Evolutionary conservation across 164 flowering plant genomes (phyloP).

Genomic region (Malania oleifera): DNA sequence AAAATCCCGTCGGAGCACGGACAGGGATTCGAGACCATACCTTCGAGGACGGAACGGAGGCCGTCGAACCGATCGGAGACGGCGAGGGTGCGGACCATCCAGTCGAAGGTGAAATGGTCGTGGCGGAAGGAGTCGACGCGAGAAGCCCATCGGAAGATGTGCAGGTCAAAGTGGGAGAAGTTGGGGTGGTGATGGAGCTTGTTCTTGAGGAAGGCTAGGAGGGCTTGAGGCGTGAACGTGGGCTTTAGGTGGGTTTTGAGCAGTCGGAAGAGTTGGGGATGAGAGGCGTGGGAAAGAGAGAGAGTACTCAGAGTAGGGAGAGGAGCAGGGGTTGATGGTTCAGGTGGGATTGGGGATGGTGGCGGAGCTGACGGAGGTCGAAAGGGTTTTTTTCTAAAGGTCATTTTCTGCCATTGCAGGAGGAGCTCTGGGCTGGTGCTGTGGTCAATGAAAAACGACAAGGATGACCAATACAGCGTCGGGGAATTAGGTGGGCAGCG

Average conservation of each 20-base stretch:
- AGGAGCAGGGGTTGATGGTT: constrained; percentile 19
- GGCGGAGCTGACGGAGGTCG: constrained; percentile 6
- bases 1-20: constrained; percentile 87
- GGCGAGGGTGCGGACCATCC: constrained; percentile 71
- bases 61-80: constrained; percentile 51
- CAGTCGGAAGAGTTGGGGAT: constrained; percentile 33
- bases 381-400: too few species aligned
- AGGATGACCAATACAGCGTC: too few species aligned
- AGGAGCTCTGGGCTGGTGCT: too few species aligned
- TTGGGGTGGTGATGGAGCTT: constrained; percentile 79
- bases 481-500: too few species aligned
- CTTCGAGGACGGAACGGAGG: constrained; percentile 38
- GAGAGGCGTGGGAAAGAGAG: constrained; percentile 38
- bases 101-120: constrained; percentile 71
- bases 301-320: constrained; percentile 45
- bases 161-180: constrained; percentile 68
- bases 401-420: too few species aligned
- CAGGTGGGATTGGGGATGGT: constrained; percentile 13
- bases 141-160: constrained; percentile 72
- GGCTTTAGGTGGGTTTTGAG: constrained; percentile 52
- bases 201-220: constrained; percentile 54
- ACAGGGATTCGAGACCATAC: constrained; percentile 63
- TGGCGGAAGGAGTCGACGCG: constrained; percentile 69
- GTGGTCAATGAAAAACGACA: too few species aligned
- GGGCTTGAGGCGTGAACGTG: constrained; percentile 40